A percentile compares a stretch with the other conserved stretches of the same genome.
These are phyloP conservation scores for Fraxinus nigra DNA, from an alignment of 305 asterid species.

Conservation along the genomic window DNA sequence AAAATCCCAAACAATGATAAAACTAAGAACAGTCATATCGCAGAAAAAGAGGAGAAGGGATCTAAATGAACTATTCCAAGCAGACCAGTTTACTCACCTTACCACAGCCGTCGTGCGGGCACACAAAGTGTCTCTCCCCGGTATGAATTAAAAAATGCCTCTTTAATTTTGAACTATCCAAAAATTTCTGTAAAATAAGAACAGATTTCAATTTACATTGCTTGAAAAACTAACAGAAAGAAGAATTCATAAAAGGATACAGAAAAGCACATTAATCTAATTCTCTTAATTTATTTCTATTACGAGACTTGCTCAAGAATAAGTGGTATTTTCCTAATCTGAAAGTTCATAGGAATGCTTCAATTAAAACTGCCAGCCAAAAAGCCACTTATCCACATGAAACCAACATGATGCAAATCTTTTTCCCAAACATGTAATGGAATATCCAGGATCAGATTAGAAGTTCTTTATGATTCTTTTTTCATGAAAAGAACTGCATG, in stretches of 20 bases:
- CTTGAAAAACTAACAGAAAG: background rate
- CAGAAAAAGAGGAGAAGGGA: background rate
- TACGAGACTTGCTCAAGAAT: background rate
- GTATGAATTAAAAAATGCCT: conserved; percentile 96
- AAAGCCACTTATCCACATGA: background rate
- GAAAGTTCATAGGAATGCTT: background rate
- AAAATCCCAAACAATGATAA: background rate
- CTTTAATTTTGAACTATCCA: conserved; percentile 98
- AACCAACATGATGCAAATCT: background rate
- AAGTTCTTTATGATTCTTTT: background rate
- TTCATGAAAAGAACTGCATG: background rate
- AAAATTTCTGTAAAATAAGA: conserved; percentile 77
- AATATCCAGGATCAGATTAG: background rate
- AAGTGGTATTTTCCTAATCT: background rate
- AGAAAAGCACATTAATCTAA: background rate
- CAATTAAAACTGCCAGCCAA: background rate
- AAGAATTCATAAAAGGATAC: background rate
- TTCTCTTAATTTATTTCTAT: background rate
- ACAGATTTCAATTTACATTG: background rate
- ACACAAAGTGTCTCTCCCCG: conserved; percentile 94
- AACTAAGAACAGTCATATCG: background rate
- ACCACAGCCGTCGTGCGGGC: conserved; percentile 99
- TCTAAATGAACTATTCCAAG: background rate
- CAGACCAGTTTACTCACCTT: conserved; percentile 61
- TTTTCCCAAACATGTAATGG: background rate